A percentile compares a stretch with the other conserved stretches of the same genome.
These are phyloP conservation scores for Mucor racemosus DNA, from an alignment of 371 early-diverging fungal genomes.

Conservation along the genomic window DNA sequence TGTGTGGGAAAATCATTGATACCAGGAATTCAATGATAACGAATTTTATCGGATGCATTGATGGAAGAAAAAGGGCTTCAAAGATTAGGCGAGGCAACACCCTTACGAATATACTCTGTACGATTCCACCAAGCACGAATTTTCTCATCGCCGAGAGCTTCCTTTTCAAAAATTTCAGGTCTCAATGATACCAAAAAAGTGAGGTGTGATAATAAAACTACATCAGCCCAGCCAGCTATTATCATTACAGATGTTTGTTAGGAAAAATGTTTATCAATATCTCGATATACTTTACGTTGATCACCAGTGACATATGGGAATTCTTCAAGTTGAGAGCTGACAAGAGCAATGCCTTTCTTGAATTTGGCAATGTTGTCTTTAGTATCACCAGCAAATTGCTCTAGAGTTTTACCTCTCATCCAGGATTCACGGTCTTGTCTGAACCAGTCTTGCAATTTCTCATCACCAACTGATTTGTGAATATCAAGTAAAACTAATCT, in stretches of 20 bases:
- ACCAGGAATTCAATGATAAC: neutral
- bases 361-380: neutral
- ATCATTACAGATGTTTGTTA: neutral
- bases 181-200: neutral
- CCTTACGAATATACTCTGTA: slow-evolving; percentile 9
- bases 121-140: slow-evolving; percentile 26
- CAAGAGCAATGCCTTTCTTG: slow-evolving; percentile 3
- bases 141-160: slow-evolving; percentile 12
- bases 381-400: slow-evolving; percentile 18
- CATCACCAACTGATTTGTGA: neutral
- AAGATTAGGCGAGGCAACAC: neutral
- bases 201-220: slow-evolving; percentile 18
- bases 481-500: slow-evolving; percentile 10
- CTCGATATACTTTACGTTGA: slow-evolving; percentile 12
- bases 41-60: neutral
- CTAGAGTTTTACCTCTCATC: slow-evolving; percentile 13
- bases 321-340: neutral
- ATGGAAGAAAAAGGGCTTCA: neutral
- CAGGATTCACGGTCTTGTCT: slow-evolving; percentile 13
- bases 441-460: slow-evolving; percentile 3
- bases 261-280: neutral
- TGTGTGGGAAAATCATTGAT: neutral
- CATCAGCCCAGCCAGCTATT: slow-evolving; percentile 29
- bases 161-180: slow-evolving; percentile 16
- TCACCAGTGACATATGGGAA: slow-evolving; percentile 22